Evolutionary conservation across 2,329 filamentous ascomycete species (phyloP), one percentile per base, ranked within the genome.

Genomic region (Herpotrichia juniperi): DNA sequence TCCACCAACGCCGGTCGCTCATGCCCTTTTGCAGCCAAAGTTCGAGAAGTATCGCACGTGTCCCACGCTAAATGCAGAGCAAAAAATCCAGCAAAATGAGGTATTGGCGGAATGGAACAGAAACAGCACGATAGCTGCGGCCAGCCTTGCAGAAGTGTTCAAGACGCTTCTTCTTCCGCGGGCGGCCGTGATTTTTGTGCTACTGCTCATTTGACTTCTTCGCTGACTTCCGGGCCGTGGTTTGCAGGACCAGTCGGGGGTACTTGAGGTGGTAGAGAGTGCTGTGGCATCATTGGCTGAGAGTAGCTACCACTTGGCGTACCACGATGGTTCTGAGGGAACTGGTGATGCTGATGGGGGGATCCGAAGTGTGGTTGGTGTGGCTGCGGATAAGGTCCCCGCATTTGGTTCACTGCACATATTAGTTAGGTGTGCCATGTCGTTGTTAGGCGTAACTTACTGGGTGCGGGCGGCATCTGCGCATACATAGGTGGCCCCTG

Each of bases 401-500:
- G 67, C 71, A 74, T 73, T 9, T 69, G 71, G 26, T 71, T 69
- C 71, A 75, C 73, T 76, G 45, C n/a, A n/a, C n/a, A n/a, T n/a
- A n/a, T n/a, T n/a, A n/a, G n/a, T n/a, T n/a, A n/a, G n/a, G n/a
- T n/a, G n/a, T n/a, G n/a, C n/a, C n/a, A 7, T 7, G 28, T 37
- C 28, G 55, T 66, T 49, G 66, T 57, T 44, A 16, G 9, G 24
- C 24, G 32, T n/a, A 8, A 87, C 89, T 83, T 86, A 90, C 89
- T 89, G 73, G 89, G 87, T 63, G 83, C 86, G 58, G 84, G 83
- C 60, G 89, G 89, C 61, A 89, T 89, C 26, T 85, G 84, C 53
- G 81, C 79, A 73, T 88, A 92, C 47, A 86, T 84, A 31, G 89
- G 88, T 69, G 91, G 89, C 66, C 87, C 88, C 67, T 88, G 90